Evolutionary conservation across 345 rosid species (phyloP).

Genomic region (Rhizophora mangle): DNA sequence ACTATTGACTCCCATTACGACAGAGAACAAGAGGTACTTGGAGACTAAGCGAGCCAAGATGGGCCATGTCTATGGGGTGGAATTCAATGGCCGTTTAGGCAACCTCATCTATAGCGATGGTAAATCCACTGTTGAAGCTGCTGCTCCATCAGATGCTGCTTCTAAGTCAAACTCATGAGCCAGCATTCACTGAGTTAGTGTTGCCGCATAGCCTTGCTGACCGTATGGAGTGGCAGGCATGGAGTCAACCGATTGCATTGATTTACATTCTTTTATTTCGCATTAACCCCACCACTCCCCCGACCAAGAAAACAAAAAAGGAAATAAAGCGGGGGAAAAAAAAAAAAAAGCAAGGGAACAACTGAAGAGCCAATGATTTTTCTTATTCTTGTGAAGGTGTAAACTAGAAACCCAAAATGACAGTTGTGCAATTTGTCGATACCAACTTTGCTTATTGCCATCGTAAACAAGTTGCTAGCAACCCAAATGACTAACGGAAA

Average conservation of each 20-base stretch:
- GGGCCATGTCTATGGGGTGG: conserved; percentile 68
- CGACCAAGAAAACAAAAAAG: not conserved
- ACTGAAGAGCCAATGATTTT: not conserved
- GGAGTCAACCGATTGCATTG: not conserved
- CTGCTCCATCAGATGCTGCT: conserved; percentile 16
- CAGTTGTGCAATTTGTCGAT: not conserved
- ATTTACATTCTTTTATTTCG: conserved; percentile 13
- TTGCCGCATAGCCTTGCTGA: too few relatives aligned
- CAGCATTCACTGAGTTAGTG: not conserved
- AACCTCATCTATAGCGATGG: conserved; percentile 20
- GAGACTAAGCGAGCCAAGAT: conserved; percentile 70
- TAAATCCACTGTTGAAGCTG: conserved; percentile 9
- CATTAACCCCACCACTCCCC: not conserved
- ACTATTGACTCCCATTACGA: conserved; percentile 56
- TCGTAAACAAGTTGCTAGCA: not conserved
- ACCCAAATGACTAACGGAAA: too few relatives aligned
- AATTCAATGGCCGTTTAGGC: conserved; percentile 32
- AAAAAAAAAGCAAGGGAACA: too few relatives aligned
- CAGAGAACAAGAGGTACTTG: conserved; percentile 69
- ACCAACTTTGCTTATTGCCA: not conserved
- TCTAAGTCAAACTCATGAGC: conserved; percentile 13
- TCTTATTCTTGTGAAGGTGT: not conserved
- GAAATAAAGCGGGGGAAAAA: not conserved
- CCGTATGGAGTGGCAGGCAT: too few relatives aligned
- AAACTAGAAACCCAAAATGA: not conserved